Base-by-base conservation (phyloP, 2,329 filamentous ascomycete genomes). In the Lachnellula cervina region DNA sequence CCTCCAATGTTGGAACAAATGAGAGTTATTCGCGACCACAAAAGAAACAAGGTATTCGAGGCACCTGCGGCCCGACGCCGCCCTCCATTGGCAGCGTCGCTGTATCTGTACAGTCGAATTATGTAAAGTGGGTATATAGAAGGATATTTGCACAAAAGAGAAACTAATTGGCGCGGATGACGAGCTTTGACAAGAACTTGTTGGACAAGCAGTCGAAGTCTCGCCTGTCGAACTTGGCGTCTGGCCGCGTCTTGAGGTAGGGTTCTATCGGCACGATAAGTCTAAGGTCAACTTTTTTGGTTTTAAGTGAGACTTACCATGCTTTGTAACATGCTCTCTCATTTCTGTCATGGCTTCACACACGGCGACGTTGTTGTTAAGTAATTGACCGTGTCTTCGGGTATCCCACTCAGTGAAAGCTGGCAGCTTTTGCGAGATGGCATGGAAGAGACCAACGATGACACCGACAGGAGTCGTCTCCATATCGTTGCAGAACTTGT, bases 341-440 rank as follows among this genome's bases (percentile, higher is more conserved):
- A 97, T 92, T 80, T 97, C 92, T 23, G 90, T 96, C 90, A 97
- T 89, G 54, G 92, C 91, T 70, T 95, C 90, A 74, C 93, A 97
- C 49, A 97, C 91, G 62, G 92, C 90, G 23, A 82, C 79, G 74
- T 97, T 96, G 72, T 93, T 95, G 76, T 91, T 89, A 58, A 97
- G 83, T 51, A 96, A 77, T 66, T 96, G 88, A 64, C 94, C 90
- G 71, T 97, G 93, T 74, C 94, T 90, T 69, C 83, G 79, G 13
- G 90, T 94, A 69, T 97, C 91, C 93, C 93, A 97, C 70, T 97
- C 93, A 63, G 87, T 87, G 70, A 97, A 91, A 19, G 90, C 82
- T 4, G 93, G 93, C 44, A 97, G 82, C 77, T 97, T 97, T 75
- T 96, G 93, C 1, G 92, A 97, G 70, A 97, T 97, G 73, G 93